These are phyloP conservation scores for Telfairia occidentalis DNA, from an alignment of 331 rosid genomes.

Conservation along the genomic window DNA sequence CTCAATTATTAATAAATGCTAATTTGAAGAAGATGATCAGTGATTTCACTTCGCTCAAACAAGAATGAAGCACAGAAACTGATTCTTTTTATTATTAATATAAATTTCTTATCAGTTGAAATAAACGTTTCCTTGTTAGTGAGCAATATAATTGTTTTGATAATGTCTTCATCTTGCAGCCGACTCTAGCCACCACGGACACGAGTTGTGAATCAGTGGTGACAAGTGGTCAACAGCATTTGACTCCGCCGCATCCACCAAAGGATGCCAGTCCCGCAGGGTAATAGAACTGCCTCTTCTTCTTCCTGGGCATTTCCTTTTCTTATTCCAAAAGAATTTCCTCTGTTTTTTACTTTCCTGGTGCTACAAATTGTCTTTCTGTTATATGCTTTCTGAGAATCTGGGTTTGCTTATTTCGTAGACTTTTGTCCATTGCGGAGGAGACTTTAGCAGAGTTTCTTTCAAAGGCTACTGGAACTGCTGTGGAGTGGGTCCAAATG, in stretches of 20 bases:
- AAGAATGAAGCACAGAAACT: background rate
- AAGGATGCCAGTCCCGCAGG: constrained; percentile 99
- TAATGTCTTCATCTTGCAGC: constrained; percentile 29
- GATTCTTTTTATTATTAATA: background rate
- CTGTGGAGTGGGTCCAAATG: constrained; percentile 99
- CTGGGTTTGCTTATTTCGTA: constrained; percentile 24
- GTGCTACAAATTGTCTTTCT: background rate
- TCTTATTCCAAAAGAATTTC: constrained; percentile 4
- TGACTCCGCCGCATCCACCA: constrained; percentile 97
- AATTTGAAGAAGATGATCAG: background rate
- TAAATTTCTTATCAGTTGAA: background rate
- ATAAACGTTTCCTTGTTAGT: background rate
- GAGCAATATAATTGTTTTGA: background rate
- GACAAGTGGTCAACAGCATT: constrained; percentile 77
- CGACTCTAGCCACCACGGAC: constrained; percentile 77
- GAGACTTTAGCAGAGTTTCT: constrained; percentile 99
- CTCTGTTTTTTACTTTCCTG: constrained; percentile 16
- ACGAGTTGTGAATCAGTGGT: constrained; percentile 97
- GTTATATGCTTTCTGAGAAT: constrained; percentile 17
- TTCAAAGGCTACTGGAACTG: constrained; percentile 99
- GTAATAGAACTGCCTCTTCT: constrained; percentile 30
- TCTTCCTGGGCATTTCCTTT: background rate
- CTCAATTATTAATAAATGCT: background rate
- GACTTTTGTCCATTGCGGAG: constrained; percentile 99
- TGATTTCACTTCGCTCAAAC: background rate